A percentile compares a stretch with the other conserved stretches of the same genome.
Evolutionary conservation across 148 eudicot genomes (phyloP).

Genomic region (Fallopia convolvulus): DNA sequence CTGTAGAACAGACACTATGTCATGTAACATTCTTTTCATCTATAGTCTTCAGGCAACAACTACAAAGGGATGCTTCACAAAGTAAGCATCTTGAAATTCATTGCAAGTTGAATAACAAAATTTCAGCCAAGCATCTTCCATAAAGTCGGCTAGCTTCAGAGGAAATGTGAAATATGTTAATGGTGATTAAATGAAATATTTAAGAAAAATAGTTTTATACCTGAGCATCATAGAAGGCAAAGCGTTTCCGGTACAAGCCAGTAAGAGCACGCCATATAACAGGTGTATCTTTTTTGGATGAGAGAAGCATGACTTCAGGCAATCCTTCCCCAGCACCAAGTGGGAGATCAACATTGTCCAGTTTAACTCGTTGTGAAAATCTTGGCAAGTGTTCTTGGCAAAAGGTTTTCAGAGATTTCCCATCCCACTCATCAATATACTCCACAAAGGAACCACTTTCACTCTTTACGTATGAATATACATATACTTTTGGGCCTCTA

Average conservation of each 20-base stretch:
- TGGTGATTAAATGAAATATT: neutral
- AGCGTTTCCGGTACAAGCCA: slow-evolving; percentile 63
- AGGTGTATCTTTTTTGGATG: slow-evolving; percentile 83
- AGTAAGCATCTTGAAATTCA: neutral
- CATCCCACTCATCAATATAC: slow-evolving; percentile 57
- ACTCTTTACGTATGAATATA: slow-evolving; percentile 57
- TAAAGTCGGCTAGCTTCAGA: neutral
- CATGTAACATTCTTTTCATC: neutral
- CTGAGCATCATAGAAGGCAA: slow-evolving; percentile 73
- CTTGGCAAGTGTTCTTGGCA: slow-evolving; percentile 77
- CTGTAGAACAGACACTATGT: slow-evolving; percentile 22
- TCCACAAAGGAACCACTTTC: slow-evolving; percentile 68
- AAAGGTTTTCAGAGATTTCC: slow-evolving; percentile 57
- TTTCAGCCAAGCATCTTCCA: neutral
- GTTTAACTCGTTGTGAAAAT: slow-evolving; percentile 53
- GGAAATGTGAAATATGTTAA: neutral
- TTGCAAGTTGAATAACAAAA: neutral
- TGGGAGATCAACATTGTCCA: slow-evolving; percentile 34
- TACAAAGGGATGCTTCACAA: neutral
- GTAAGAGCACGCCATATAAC: slow-evolving; percentile 87
- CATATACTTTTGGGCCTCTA: slow-evolving; percentile 48
- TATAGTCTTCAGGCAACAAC: neutral
- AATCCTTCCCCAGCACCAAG: slow-evolving; percentile 34
- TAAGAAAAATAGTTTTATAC: slow-evolving; percentile 23
- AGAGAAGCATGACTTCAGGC: slow-evolving; percentile 80